Conservation (phyloP, 1,139 yeast species). For the Lodderomyces metapsilosis region DNA sequence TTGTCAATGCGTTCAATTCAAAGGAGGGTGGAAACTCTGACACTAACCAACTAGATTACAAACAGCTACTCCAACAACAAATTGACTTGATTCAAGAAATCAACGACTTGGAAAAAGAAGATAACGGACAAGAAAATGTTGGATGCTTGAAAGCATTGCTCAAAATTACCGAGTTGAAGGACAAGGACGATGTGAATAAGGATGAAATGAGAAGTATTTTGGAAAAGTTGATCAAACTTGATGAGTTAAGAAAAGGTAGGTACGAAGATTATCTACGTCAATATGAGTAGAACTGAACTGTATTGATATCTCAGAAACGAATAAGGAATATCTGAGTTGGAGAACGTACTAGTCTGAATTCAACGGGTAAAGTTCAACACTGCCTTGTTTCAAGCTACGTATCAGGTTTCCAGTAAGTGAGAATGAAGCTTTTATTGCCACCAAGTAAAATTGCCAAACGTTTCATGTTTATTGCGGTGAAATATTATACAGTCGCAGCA, state of each 20-base stretch:
- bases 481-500: too few relatives aligned
- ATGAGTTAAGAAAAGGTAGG: constrained; percentile 68
- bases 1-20: constrained; percentile 31
- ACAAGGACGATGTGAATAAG: constrained; percentile 16
- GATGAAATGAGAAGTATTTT: constrained; percentile 31
- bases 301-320: too few relatives aligned
- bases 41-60: constrained; percentile 14
- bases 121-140: constrained; percentile 54
- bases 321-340: too few relatives aligned
- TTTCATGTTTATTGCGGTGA: too few relatives aligned
- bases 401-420: too few relatives aligned
- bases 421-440: too few relatives aligned
- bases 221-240: constrained; percentile 50
- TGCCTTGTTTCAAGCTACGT: too few relatives aligned
- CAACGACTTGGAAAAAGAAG: constrained; percentile 59
- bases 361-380: too few relatives aligned
- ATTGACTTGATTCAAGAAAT: constrained; percentile 46
- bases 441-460: too few relatives aligned
- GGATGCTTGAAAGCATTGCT: constrained; percentile 68
- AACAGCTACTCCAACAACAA: constrained; percentile 39
- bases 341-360: too few relatives aligned
- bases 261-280: constrained; percentile 45
- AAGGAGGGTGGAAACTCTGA: constrained; percentile 9
- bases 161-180: constrained; percentile 38
- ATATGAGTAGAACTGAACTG: neutral